phyloP scores from a whole-genome alignment of 208 protist species.

The Histomonas meleagridis region DNA sequence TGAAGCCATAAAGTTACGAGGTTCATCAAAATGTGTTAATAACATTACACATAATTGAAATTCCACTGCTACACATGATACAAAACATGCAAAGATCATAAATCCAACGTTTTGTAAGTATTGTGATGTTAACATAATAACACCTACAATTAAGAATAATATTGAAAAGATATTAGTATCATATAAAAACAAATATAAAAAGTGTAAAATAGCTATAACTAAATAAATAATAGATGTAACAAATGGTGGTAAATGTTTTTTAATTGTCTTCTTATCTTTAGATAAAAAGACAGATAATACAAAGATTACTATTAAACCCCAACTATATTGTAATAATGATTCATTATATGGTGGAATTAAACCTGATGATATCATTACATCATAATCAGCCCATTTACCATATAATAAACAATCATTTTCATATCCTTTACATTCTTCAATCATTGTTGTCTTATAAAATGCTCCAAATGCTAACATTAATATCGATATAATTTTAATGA shows the following conservation, averaged over 20 bases:
- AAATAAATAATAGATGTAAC: not conserved
- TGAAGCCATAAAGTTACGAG: not conserved
- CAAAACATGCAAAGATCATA: not conserved
- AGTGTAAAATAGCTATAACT: not conserved
- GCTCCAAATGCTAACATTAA: too few relatives aligned
- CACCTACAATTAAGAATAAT: not conserved
- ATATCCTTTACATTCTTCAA: not conserved
- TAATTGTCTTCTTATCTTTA: not conserved
- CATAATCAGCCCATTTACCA: not conserved
- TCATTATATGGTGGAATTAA: not conserved
- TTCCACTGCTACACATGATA: not conserved
- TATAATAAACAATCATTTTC: not conserved
- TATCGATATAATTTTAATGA: too few relatives aligned
- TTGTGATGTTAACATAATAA: not conserved
- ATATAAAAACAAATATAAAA: not conserved
- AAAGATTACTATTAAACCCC: not conserved
- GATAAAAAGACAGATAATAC: not conserved
- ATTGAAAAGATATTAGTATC: constrained; percentile 25
- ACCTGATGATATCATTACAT: not conserved
- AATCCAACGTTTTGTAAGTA: not conserved
- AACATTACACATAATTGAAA: not conserved
- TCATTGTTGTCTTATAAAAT: not conserved
- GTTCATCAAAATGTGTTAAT: not conserved
- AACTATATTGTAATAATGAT: not conserved
- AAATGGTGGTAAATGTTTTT: not conserved